phyloP scores from a whole-genome alignment of 2,329 filamentous ascomycete species.

The Botrytis fabae region DNA sequence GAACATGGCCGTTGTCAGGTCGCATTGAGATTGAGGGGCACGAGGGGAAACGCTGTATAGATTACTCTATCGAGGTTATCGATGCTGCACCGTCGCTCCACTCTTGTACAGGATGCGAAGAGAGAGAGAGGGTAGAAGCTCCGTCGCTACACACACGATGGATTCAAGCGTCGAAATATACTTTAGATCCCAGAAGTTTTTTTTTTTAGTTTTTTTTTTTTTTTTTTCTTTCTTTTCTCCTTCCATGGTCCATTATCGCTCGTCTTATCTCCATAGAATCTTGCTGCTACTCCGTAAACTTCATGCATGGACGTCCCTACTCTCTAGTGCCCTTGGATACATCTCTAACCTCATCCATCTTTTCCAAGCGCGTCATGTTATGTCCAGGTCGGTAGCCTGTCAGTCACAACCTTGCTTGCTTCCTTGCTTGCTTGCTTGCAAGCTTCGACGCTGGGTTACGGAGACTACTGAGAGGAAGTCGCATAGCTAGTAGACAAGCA shows the following conservation, averaged over 20 bases:
- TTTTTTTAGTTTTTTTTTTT: neutral
- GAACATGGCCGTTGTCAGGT: neutral
- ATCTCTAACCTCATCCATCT: neutral
- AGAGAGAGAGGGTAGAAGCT: neutral
- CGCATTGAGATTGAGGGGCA: slow-evolving; percentile 17
- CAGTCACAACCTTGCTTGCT: neutral
- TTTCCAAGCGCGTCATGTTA: slow-evolving; percentile 7
- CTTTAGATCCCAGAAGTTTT: neutral
- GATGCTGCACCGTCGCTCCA: neutral
- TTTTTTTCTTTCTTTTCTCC: neutral
- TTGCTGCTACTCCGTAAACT: neutral
- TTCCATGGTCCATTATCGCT: slow-evolving; percentile 13
- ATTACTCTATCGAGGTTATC: neutral
- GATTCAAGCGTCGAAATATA: neutral
- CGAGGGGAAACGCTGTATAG: neutral
- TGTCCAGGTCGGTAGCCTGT: neutral
- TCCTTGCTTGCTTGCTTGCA: neutral
- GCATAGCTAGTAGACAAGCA: neutral
- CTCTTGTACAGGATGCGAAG: neutral
- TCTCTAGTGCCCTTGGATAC: neutral
- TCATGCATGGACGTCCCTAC: neutral
- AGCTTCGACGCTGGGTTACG: neutral
- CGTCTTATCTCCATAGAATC: slow-evolving; percentile 6
- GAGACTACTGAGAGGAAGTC: neutral
- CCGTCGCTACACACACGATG: neutral